Evolutionary conservation across 352 stramenopile genomes (phyloP).

Genomic region (Paralagenidium karlingii): DNA sequence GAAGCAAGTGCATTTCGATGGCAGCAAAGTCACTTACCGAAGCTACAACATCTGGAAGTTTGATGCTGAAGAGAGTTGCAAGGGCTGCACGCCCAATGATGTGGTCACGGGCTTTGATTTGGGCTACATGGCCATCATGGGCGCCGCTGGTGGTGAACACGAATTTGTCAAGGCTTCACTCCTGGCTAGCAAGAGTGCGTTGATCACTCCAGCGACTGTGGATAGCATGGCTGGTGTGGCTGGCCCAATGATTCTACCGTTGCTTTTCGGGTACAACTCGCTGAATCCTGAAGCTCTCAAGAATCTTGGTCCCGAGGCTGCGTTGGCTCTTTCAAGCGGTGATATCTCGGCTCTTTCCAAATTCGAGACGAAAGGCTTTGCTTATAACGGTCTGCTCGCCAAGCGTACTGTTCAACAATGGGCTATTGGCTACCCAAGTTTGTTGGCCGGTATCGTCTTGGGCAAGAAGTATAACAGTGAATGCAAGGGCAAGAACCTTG

Average conservation of each 20-base stretch:
- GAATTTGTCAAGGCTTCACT: conserved; percentile 20
- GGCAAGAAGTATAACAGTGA: conserved; percentile 34
- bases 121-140: conserved; percentile 59
- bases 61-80: conserved; percentile 25
- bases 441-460: conserved; percentile 42
- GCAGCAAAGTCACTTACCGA: conserved; percentile 55
- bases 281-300: conserved; percentile 42
- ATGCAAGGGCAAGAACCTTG: conserved; percentile 25
- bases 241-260: background rate
- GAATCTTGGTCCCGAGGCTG: conserved; percentile 21
- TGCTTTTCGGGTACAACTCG: conserved; percentile 63
- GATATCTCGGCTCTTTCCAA: conserved; percentile 41
- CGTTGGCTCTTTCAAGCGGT: conserved; percentile 25
- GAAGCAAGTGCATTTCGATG: conserved; percentile 45
- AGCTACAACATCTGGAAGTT: conserved; percentile 69
- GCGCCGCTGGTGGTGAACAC: conserved; percentile 37
- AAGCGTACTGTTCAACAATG: conserved; percentile 40
- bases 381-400: conserved; percentile 64
- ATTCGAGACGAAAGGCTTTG: conserved; percentile 43
- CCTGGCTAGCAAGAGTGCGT: background rate
- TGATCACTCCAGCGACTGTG: background rate
- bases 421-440: conserved; percentile 57
- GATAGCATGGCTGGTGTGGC: no score
- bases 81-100: conserved; percentile 40
- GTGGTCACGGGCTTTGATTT: conserved; percentile 40